A percentile compares a stretch with the other conserved stretches of the same genome.
These are phyloP conservation scores for Geotrichum candidum DNA, from an alignment of 1,139 yeast genomes.

Conservation along the genomic window DNA sequence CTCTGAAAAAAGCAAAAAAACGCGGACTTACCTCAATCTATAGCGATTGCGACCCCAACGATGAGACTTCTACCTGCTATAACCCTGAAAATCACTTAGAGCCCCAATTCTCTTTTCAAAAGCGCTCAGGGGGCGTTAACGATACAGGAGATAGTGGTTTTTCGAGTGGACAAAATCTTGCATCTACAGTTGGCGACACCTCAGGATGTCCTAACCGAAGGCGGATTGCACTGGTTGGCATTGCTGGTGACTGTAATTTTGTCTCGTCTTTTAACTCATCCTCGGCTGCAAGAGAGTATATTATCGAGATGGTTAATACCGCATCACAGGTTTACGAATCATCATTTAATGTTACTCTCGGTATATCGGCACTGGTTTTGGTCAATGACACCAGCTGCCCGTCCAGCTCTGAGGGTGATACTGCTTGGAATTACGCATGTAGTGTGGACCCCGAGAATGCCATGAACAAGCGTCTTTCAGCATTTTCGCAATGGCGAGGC, in stretches of 20 bases:
- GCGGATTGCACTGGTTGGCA: constrained; percentile 35
- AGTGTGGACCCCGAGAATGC: constrained; percentile 19
- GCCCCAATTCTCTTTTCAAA: constrained; percentile 1
- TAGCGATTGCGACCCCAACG: constrained; percentile 1
- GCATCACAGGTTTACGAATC: constrained; percentile 37
- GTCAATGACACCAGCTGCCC: constrained; percentile 25
- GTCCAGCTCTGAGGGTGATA: constrained; percentile 18
- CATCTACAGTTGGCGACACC: constrained; percentile 32
- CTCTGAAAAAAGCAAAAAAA: background rate
- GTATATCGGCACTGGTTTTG: constrained; percentile 27
- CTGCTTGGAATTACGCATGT: constrained; percentile 35
- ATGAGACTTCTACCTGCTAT: constrained; percentile 12
- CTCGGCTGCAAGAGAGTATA: constrained; percentile 31
- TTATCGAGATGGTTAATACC: constrained; percentile 34
- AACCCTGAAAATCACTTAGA: constrained; percentile 10
- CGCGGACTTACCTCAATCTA: background rate
- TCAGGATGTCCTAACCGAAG: constrained; percentile 36
- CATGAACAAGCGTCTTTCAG: constrained; percentile 31
- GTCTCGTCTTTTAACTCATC: constrained; percentile 29
- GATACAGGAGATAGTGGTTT: constrained; percentile 31
- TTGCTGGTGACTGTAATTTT: constrained; percentile 39
- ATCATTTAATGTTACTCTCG: constrained; percentile 37
- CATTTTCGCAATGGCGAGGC: constrained; percentile 36
- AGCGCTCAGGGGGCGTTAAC: constrained; percentile 20
- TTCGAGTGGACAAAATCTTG: constrained; percentile 30